Evolutionary conservation across 192 early-diverging fungal genomes (phyloP).

Genomic region (Rhizophlyctis rosea): DNA sequence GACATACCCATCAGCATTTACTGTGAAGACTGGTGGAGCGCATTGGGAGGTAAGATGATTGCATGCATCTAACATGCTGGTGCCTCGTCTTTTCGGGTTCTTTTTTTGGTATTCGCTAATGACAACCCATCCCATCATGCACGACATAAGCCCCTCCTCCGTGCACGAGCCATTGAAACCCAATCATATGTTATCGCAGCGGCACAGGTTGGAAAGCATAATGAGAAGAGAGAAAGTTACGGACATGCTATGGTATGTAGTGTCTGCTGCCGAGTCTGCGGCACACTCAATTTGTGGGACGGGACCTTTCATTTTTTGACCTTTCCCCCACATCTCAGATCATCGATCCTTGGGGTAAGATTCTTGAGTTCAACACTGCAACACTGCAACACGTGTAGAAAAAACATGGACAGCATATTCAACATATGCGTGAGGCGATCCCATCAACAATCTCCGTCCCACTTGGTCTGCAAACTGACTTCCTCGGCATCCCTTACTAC

Average conservation of each 20-base stretch:
- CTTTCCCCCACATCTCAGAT: background rate
- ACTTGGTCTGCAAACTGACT: background rate
- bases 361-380: no score
- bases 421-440: no score
- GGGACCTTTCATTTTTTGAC: no score
- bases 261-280: no score
- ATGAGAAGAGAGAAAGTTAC: conserved; percentile 65
- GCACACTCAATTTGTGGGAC: conserved; percentile 20
- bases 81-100: no score
- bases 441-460: no score
- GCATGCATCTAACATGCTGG: no score
- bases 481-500: background rate
- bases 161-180: conserved; percentile 80
- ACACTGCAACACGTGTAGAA: no score
- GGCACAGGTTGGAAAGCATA: conserved; percentile 74
- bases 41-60: conserved; percentile 33
- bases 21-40: conserved; percentile 72
- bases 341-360: conserved; percentile 58
- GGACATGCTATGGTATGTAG: conserved; percentile 78
- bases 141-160: conserved; percentile 49
- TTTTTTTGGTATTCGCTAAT: no score
- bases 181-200: conserved; percentile 80
- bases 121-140: background rate
- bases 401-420: no score
- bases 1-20: conserved; percentile 81